phyloP scores from a whole-genome alignment of 352 stramenopile genomes.

The Phytophthora pinifolia region DNA sequence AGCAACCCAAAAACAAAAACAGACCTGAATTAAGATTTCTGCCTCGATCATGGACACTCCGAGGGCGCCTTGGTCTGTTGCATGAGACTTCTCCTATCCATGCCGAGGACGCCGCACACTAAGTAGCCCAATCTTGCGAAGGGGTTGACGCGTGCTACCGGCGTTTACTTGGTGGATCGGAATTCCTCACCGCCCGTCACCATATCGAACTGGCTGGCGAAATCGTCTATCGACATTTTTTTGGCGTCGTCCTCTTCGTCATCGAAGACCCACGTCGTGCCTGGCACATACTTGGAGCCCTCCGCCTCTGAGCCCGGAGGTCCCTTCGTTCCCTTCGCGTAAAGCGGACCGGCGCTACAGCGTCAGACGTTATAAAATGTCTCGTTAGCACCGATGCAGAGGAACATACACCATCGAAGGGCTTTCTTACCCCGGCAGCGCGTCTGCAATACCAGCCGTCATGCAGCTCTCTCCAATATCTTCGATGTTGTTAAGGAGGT shows the following conservation, averaged over 20 bases:
- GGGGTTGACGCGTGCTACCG: constrained; percentile 3
- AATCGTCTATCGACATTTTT: constrained; percentile 88
- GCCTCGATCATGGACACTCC: constrained; percentile 23
- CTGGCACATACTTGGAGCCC: constrained; percentile 82
- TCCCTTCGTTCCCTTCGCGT: constrained; percentile 79
- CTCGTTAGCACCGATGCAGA: neutral
- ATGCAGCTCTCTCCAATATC: constrained; percentile 90
- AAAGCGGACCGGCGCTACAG: constrained; percentile 72
- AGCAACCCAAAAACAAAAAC: too few species aligned
- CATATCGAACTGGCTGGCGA: constrained; percentile 87
- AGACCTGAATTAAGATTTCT: constrained; percentile 38
- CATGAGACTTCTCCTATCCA: constrained; percentile 20
- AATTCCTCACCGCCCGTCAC: constrained; percentile 86
- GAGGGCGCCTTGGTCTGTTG: constrained; percentile 16
- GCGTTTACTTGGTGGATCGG: constrained; percentile 71
- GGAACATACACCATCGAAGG: neutral
- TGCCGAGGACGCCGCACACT: constrained; percentile 16
- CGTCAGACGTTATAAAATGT: neutral
- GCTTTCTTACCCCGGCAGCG: constrained; percentile 65
- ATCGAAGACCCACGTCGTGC: constrained; percentile 90
- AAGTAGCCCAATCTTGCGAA: constrained; percentile 10
- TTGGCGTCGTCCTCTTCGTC: constrained; percentile 72
- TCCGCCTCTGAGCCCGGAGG: constrained; percentile 61
- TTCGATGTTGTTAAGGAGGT: constrained; percentile 75
- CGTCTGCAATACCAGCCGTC: constrained; percentile 79